phyloP scores from a whole-genome alignment of 345 rosid genomes.

The Diplotaxis tenuifolia region DNA sequence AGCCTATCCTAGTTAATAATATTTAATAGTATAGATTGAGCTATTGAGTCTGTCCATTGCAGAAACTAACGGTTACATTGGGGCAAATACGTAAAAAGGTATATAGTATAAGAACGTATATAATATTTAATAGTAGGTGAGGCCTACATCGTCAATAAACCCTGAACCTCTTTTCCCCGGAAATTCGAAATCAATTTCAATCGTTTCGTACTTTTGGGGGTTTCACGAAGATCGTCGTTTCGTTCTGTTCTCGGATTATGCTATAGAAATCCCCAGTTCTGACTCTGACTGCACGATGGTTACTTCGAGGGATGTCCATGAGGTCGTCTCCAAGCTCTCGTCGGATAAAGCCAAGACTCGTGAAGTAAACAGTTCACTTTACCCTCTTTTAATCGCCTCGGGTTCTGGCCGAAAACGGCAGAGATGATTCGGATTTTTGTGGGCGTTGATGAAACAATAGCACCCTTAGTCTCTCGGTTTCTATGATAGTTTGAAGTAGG shows the following conservation, averaged over 20 bases:
- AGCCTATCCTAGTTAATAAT: too few species aligned
- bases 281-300: constrained; percentile 42
- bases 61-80: background rate
- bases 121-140: constrained; percentile 1
- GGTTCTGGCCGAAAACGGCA: constrained; percentile 15
- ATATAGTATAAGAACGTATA: background rate
- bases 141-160: constrained; percentile 12
- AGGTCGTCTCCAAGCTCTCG: constrained; percentile 79
- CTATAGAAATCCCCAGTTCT: background rate
- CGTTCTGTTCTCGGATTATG: constrained; percentile 26
- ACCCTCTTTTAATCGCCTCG: constrained; percentile 15
- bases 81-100: background rate
- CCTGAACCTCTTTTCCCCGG: constrained; percentile 14
- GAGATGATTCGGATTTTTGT: background rate
- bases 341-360: constrained; percentile 80
- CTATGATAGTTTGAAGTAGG: background rate
- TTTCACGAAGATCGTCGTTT: background rate
- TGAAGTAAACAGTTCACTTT: constrained; percentile 49
- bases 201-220: background rate
- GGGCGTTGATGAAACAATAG: background rate
- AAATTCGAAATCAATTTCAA: constrained; percentile 16
- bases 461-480: background rate
- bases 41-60: too few species aligned
- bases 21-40: too few species aligned
- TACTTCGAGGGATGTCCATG: constrained; percentile 72